These are phyloP conservation scores for Endotrypanum monterogeii DNA, from an alignment of 208 protist species.

Conservation along the genomic window DNA sequence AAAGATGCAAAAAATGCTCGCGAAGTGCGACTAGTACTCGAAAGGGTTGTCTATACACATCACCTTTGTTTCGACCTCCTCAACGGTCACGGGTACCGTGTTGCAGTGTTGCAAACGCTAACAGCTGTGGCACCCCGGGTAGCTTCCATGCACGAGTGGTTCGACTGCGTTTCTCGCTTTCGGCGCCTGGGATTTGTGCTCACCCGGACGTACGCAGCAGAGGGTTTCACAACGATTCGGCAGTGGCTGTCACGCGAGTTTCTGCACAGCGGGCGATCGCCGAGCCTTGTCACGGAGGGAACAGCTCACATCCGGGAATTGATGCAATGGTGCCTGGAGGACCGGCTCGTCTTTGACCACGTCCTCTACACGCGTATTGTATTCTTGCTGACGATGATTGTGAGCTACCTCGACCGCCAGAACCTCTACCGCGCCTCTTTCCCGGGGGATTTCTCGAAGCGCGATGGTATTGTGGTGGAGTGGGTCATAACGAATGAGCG, in stretches of 20 bases:
- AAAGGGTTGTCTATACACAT: conserved; percentile 72
- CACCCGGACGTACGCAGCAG: conserved; percentile 82
- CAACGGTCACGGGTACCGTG: conserved; percentile 87
- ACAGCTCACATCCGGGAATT: conserved; percentile 70
- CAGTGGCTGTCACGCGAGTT: conserved; percentile 74
- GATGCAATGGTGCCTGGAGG: conserved; percentile 78
- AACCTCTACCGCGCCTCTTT: conserved; percentile 86
- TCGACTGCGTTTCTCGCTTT: conserved; percentile 72
- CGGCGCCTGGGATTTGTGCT: conserved; percentile 76
- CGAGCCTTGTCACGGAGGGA: conserved; percentile 70
- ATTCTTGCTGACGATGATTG: conserved; percentile 88
- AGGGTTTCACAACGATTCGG: conserved; percentile 76
- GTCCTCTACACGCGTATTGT: conserved; percentile 88
- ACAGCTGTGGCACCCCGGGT: conserved; percentile 57
- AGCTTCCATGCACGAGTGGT: conserved; percentile 73
- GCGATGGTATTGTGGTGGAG: conserved; percentile 88
- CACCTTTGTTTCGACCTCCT: conserved; percentile 76
- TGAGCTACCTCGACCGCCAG: conserved; percentile 90
- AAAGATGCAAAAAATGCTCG: conserved; percentile 64
- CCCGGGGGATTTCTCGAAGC: conserved; percentile 70
- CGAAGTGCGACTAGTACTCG: conserved; percentile 76
- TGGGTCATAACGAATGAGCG: conserved; percentile 78
- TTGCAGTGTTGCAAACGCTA: conserved; percentile 70
- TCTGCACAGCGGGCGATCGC: conserved; percentile 58
- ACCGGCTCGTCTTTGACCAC: conserved; percentile 83